These are phyloP conservation scores for Durio zibethinus DNA, from an alignment of 345 rosid genomes.

Conservation along the genomic window DNA sequence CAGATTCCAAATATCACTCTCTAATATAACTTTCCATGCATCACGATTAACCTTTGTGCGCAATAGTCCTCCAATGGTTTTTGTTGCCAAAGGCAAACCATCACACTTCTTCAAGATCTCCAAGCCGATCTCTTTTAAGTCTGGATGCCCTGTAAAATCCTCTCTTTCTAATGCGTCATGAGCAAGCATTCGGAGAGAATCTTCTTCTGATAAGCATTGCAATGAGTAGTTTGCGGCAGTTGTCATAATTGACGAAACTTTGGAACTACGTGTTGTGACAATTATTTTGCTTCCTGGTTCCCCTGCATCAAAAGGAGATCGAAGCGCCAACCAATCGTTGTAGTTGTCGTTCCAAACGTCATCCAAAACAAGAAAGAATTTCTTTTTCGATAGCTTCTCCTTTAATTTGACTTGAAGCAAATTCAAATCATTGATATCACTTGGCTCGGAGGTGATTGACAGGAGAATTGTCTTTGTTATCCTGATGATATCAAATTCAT, in stretches of 20 bases:
- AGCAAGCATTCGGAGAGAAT: neutral
- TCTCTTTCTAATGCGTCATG: neutral
- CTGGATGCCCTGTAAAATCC: neutral
- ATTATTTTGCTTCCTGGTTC: slow-evolving; percentile 25
- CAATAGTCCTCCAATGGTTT: slow-evolving; percentile 1
- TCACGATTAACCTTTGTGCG: neutral
- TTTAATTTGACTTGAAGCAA: neutral
- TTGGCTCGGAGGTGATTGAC: neutral
- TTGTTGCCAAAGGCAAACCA: slow-evolving; percentile 17
- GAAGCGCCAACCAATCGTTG: neutral
- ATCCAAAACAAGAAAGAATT: neutral
- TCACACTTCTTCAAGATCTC: neutral
- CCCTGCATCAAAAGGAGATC: neutral
- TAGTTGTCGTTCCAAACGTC: slow-evolving; percentile 17
- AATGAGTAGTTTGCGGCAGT: neutral
- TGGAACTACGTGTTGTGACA: neutral
- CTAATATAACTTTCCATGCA: slow-evolving; percentile 8
- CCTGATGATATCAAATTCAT: slow-evolving; percentile 2
- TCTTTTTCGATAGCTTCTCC: neutral
- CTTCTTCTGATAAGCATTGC: neutral
- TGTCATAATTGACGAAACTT: neutral
- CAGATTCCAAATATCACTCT: too few relatives aligned
- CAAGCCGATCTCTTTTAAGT: neutral
- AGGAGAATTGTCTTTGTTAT: neutral
- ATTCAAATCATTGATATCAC: neutral